Base-by-base conservation (phyloP, 768 basidiomycete species). In the Podaxis pistillaris region DNA sequence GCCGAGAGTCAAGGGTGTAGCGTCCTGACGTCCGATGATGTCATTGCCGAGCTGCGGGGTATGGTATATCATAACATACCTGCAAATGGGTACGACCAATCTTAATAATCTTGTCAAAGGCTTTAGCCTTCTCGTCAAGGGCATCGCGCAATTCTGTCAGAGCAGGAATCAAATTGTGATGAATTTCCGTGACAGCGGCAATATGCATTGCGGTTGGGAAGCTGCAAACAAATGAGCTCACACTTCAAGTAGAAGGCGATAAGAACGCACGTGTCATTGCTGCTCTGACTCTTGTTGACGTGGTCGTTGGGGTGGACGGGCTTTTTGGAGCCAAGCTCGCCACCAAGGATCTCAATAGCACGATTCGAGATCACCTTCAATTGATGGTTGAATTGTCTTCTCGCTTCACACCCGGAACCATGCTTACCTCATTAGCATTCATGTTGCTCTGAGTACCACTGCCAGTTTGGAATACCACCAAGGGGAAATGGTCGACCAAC, bases 201-300 rank as follows among this genome's bases (percentile, higher is more conserved):
- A 99, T 86, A 75, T 99, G 97, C 97, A 99, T 99, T 12, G 90
- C 97, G 26, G 97, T 99, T 7, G 97, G 97, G 85, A 98, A 99
- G 30, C 95, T 97, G 69, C 26, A 40, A 28, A 33, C 24, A 40
- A 28, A 50, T 49, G 6, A 51, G 33, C 36, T 12, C 40, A 41
- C 36, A 22, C 19, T n/a, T 44, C 4, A 47, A 4, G 40, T 49
- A 41, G 40, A 56, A 55, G 60, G 9, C 2, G 36, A 24, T 19
- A 30, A 17, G 7, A 8, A 80, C 90, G 70, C 74, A 94, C 94
- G 96, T 95, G 77, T 99, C 97, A 71, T 99, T 99, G 71, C 94
- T 96, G 67, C 94, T 96, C 76, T 98, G 96, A 74, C 93, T 94
- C 91, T 91, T 96, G 81, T 99, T 99, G 69, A 98, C 96, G 76